Percentiles rank a stretch among this genome's conserved stretches.
phyloP scores from a whole-genome alignment of 108 stramenopile species.

The Skeletonema menzelii region DNA sequence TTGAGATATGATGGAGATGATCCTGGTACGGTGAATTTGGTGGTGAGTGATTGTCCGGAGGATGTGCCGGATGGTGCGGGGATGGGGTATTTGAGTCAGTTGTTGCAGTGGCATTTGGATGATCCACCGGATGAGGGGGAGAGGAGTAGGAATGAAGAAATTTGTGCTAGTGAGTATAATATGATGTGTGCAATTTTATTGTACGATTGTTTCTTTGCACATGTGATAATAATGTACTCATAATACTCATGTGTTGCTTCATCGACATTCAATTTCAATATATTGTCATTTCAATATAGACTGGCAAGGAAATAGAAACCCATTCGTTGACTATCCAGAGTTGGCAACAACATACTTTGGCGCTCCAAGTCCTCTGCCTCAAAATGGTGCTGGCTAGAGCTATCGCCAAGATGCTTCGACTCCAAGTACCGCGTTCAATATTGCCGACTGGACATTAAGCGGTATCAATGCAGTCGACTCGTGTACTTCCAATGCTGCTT shows the following conservation, averaged over 20 bases:
- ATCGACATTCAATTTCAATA: background rate
- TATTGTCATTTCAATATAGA: background rate
- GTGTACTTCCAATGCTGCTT: background rate
- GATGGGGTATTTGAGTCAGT: conserved; percentile 57
- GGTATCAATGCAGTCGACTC: background rate
- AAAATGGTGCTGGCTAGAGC: conserved; percentile 26
- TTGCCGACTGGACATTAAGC: background rate
- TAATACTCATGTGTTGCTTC: background rate
- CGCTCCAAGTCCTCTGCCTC: background rate
- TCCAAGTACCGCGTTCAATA: background rate
- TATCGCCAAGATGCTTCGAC: background rate
- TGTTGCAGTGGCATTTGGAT: conserved; percentile 70
- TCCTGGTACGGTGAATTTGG: conserved; percentile 29
- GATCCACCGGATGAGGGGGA: conserved; percentile 71
- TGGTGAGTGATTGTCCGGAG: conserved; percentile 38
- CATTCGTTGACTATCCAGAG: conserved; percentile 81
- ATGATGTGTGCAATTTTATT: background rate
- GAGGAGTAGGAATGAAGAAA: conserved; percentile 52
- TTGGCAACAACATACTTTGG: conserved; percentile 45
- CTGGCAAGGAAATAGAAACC: conserved; percentile 86
- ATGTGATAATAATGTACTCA: background rate
- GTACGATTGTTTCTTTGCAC: background rate
- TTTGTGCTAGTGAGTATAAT: conserved; percentile 40
- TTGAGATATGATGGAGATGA: conserved; percentile 58
- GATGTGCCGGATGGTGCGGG: conserved; percentile 34